A percentile compares a stretch with the other conserved stretches of the same genome.
phyloP scores from a whole-genome alignment of 345 rosid genomes.

The Bruguiera sexangula region DNA sequence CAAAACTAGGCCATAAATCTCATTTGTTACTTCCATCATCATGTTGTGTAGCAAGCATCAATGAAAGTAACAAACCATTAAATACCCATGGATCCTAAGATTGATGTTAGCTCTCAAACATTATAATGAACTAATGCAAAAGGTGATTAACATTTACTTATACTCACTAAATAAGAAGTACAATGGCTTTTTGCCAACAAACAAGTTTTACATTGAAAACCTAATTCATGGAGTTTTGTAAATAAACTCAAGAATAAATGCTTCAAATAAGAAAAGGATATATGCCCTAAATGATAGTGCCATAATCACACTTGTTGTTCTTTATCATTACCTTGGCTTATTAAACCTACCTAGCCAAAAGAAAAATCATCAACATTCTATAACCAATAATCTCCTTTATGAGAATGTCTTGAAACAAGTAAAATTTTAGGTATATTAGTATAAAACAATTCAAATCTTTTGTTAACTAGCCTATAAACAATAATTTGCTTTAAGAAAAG shows the following conservation, averaged over 20 bases:
- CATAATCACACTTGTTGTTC: background rate
- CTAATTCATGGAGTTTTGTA: background rate
- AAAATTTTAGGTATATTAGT: background rate
- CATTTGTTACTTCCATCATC: background rate
- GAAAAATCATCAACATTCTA: background rate
- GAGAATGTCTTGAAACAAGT: background rate
- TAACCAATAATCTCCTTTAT: background rate
- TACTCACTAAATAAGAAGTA: background rate
- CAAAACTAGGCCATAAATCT: background rate
- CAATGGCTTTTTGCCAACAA: background rate
- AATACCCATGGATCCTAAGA: background rate
- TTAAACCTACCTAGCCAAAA: accelerated
- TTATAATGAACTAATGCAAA: background rate
- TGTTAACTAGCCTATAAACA: background rate
- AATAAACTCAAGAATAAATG: background rate
- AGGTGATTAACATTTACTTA: too few relatives aligned
- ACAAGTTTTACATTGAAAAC: background rate
- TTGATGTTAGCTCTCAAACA: accelerated
- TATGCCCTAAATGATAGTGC: background rate
- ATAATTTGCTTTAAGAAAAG: background rate
- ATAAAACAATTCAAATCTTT: background rate
- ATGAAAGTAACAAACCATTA: background rate
- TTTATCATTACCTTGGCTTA: background rate
- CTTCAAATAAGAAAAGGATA: background rate
- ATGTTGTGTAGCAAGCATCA: background rate